Percentiles rank a stretch among this genome's conserved stretches.
Conservation (phyloP, 441 rosid species). For the Bruguiera hainesii region DNA sequence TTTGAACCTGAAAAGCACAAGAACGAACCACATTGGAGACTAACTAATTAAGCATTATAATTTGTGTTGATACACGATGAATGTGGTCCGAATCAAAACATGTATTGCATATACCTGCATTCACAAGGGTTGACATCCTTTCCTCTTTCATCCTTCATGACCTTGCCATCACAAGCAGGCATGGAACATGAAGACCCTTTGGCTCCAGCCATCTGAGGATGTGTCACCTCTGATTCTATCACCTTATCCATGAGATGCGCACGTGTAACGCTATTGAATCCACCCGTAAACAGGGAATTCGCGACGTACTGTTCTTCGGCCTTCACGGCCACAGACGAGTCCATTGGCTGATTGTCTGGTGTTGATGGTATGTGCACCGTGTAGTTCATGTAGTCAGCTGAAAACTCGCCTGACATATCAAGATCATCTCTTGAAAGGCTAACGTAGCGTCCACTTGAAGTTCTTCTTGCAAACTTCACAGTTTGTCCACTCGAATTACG, state of each 20-base stretch:
- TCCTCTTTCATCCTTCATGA: slow-evolving; percentile 86
- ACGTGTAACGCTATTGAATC: slow-evolving; percentile 84
- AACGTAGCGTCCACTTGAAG: slow-evolving; percentile 85
- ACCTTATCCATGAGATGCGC: slow-evolving; percentile 97
- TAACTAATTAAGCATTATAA: no score
- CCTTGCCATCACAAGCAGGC: slow-evolving; percentile 84
- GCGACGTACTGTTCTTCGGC: slow-evolving; percentile 92
- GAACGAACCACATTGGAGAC: no score
- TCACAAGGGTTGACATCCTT: slow-evolving; percentile 72
- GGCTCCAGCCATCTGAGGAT: slow-evolving; percentile 91
- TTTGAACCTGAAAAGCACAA: slow-evolving; percentile 51
- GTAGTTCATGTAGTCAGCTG: slow-evolving; percentile 83
- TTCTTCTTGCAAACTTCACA: slow-evolving; percentile 85
- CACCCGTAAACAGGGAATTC: slow-evolving; percentile 80
- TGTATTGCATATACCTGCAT: slow-evolving; percentile 42
- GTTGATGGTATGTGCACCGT: slow-evolving; percentile 91
- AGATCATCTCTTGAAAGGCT: slow-evolving; percentile 80
- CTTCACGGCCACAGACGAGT: slow-evolving; percentile 55
- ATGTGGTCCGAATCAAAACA: no score
- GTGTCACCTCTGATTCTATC: slow-evolving; percentile 77
- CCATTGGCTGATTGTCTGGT: slow-evolving; percentile 94
- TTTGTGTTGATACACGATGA: no score
- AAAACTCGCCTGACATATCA: slow-evolving; percentile 68
- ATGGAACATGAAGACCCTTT: slow-evolving; percentile 78
- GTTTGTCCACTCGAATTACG: slow-evolving; percentile 52